Conservation (phyloP, 768 basidiomycete species). For the Aureoboletus auriporus region DNA sequence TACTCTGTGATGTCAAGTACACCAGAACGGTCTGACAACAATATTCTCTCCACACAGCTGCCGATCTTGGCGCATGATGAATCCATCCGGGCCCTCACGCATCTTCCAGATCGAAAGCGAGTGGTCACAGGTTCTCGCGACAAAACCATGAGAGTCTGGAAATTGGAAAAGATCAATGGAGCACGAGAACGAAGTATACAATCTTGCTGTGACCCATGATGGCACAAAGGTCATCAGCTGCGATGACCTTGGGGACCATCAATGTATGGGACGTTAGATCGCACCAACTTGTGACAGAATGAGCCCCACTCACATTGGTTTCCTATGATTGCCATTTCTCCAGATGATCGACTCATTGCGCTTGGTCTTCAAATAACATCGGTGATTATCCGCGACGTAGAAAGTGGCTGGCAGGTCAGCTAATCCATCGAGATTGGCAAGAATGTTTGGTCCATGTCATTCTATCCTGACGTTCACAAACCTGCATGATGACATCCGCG, state of each 20-base stretch:
- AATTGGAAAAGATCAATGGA: background rate
- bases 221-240: background rate
- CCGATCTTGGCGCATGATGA: too few species aligned
- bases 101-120: background rate
- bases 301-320: background rate
- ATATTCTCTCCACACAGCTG: too few species aligned
- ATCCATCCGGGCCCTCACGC: background rate
- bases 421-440: background rate
- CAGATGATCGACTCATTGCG: constrained; percentile 1
- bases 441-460: background rate
- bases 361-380: background rate
- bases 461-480: constrained; percentile 2
- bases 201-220: background rate
- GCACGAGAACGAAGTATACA: background rate
- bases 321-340: background rate
- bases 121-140: background rate
- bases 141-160: background rate
- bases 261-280: background rate
- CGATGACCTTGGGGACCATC: background rate
- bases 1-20: too few species aligned
- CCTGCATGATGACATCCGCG: background rate
- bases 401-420: background rate
- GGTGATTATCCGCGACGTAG: background rate
- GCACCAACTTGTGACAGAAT: background rate
- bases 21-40: too few species aligned